Conservation (phyloP, 331 rosid species). For the Saraca asoca region DNA sequence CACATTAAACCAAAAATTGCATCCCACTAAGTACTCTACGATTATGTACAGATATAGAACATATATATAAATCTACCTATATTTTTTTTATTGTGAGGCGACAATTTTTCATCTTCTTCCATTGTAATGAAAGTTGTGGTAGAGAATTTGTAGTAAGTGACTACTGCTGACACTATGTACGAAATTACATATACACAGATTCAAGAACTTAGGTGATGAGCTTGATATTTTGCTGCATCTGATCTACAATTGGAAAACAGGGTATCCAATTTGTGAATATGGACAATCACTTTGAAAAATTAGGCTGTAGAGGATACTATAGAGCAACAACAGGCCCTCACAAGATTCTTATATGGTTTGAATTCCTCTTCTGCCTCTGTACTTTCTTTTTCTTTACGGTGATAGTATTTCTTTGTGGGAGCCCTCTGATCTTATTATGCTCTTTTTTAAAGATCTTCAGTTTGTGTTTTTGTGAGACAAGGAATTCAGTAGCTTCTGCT, state of each 20-base stretch:
- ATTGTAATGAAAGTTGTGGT: background rate
- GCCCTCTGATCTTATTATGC: too few relatives aligned
- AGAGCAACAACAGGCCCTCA: slow-evolving; percentile 7
- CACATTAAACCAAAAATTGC: background rate
- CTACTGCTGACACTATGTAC: too few relatives aligned
- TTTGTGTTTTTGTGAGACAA: background rate
- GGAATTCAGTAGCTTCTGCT: background rate
- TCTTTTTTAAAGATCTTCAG: background rate
- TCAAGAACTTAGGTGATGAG: too few relatives aligned
- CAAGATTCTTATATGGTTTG: background rate
- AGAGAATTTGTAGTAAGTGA: too few relatives aligned
- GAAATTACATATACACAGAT: too few relatives aligned
- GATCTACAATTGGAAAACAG: too few relatives aligned
- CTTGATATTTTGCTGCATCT: too few relatives aligned
- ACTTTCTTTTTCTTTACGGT: too few relatives aligned
- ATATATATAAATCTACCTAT: background rate
- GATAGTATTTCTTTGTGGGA: too few relatives aligned
- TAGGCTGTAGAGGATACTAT: background rate
- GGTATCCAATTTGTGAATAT: background rate
- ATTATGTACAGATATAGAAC: too few relatives aligned
- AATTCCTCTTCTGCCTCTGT: too few relatives aligned
- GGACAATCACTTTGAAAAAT: background rate
- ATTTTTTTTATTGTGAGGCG: background rate
- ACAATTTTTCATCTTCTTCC: too few relatives aligned
- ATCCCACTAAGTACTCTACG: background rate